Conservation (phyloP, 768 basidiomycete species). For the Mycena polygramma region DNA sequence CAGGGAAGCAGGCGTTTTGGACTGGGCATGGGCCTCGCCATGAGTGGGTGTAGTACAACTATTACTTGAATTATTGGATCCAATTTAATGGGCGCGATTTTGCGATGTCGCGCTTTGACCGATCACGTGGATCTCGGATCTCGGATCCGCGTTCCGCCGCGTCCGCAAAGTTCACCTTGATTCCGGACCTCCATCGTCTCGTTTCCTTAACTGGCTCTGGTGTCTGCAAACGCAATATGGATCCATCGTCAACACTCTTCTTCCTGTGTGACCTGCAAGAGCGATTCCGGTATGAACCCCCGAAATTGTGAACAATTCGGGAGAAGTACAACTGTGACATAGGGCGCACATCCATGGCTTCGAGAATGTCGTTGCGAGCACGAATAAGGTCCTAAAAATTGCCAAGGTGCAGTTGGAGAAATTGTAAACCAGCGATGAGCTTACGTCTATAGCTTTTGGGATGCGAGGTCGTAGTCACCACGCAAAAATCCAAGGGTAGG, state of each 20-base stretch:
- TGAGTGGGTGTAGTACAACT: background rate
- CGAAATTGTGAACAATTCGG: background rate
- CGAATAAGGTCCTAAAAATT: constrained; percentile 81
- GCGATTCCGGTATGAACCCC: constrained; percentile 62
- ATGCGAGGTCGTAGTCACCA: constrained; percentile 83
- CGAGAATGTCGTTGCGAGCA: constrained; percentile 75
- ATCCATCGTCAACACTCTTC: constrained; percentile 65
- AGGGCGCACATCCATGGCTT: constrained; percentile 76
- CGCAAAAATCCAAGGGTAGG: constrained; percentile 84
- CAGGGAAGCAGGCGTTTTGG: constrained; percentile 62
- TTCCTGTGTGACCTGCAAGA: constrained; percentile 90
- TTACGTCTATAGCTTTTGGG: constrained; percentile 62
- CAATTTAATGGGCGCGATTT: no score
- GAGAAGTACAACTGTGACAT: constrained; percentile 3
- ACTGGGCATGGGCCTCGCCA: constrained; percentile 80
- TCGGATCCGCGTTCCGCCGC: background rate
- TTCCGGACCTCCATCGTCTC: background rate
- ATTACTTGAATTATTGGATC: background rate
- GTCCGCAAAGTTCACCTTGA: background rate
- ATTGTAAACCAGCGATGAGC: constrained; percentile 14
- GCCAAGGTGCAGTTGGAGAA: constrained; percentile 65
- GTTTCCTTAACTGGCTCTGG: background rate
- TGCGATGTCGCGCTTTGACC: background rate
- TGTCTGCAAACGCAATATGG: constrained; percentile 33
- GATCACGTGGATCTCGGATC: constrained; percentile 1